Conservation (phyloP, 345 rosid species). For the Chamaenerion angustifolium region DNA sequence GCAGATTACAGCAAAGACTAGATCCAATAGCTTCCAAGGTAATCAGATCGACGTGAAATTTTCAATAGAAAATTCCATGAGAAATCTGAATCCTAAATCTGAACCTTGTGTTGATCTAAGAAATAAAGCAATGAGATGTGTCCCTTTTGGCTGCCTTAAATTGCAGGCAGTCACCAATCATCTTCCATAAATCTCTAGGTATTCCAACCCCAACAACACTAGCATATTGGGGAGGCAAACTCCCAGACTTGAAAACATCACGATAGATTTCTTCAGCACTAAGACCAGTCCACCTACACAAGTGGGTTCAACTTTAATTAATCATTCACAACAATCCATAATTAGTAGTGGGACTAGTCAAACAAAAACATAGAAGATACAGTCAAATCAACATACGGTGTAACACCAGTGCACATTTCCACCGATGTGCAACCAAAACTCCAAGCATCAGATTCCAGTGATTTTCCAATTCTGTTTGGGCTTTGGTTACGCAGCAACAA, state of each 20-base stretch:
- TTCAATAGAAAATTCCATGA: too few relatives aligned
- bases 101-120: too few relatives aligned
- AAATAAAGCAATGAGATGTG: too few relatives aligned
- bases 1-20: too few relatives aligned
- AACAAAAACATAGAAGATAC: slow-evolving; percentile 24
- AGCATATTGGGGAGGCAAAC: slow-evolving; percentile 88
- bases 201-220: slow-evolving; percentile 97
- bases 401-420: slow-evolving; percentile 98
- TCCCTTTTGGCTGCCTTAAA: slow-evolving; percentile 60
- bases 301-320: not conserved
- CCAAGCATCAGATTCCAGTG: slow-evolving; percentile 94
- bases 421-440: slow-evolving; percentile 97
- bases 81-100: too few relatives aligned
- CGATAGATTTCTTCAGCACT: slow-evolving; percentile 85
- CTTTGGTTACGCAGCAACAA: too few relatives aligned
- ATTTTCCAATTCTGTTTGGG: slow-evolving; percentile 75
- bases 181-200: too few relatives aligned
- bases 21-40: too few relatives aligned
- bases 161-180: slow-evolving; percentile 95
- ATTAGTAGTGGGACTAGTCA: not conserved
- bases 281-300: slow-evolving; percentile 82
- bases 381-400: too few relatives aligned
- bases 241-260: slow-evolving; percentile 71
- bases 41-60: too few relatives aligned
- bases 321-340: not conserved